These are phyloP conservation scores for Microdochium bolleyi DNA, from an alignment of 2,329 filamentous ascomycete genomes.

Conservation along the genomic window DNA sequence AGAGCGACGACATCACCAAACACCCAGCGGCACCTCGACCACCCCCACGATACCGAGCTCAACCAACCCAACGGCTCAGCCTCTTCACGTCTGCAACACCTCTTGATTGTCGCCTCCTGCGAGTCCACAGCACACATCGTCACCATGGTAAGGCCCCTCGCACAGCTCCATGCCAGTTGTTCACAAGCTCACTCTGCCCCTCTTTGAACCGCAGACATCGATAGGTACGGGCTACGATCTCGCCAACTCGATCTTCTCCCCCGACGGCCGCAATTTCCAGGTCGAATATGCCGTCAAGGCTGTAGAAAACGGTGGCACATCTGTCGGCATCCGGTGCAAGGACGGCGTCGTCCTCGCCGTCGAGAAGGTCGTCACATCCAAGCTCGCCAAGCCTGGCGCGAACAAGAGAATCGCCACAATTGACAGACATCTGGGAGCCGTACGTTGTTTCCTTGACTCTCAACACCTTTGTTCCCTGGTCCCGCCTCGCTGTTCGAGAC, in stretches of 20 bases:
- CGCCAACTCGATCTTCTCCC: conserved; percentile 98
- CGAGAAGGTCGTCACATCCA: conserved; percentile 93
- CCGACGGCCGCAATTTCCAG: conserved; percentile 98
- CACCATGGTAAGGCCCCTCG: neutral
- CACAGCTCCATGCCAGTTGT: neutral
- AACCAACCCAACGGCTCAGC: neutral
- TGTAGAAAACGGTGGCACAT: conserved; percentile 95
- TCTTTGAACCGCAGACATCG: conserved; percentile 61
- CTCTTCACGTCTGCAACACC: neutral
- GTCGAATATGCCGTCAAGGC: conserved; percentile 98
- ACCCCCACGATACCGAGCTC: neutral
- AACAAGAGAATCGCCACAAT: conserved; percentile 97
- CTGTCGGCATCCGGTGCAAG: conserved; percentile 93
- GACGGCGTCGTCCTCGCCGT: conserved; percentile 93
- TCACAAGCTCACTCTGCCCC: conserved; percentile 1
- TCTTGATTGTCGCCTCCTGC: neutral
- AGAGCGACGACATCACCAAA: conserved; percentile 2
- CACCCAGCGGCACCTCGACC: neutral
- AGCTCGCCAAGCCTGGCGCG: conserved; percentile 86
- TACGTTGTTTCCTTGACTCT: conserved; percentile 37
- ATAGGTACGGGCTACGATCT: conserved; percentile 99
- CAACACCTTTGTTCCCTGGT: neutral
- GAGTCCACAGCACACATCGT: neutral
- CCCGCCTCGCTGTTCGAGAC: neutral
- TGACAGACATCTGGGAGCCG: conserved; percentile 87